Conservation (phyloP, 2,329 filamentous ascomycete genomes). For the Zarea fungicola region DNA sequence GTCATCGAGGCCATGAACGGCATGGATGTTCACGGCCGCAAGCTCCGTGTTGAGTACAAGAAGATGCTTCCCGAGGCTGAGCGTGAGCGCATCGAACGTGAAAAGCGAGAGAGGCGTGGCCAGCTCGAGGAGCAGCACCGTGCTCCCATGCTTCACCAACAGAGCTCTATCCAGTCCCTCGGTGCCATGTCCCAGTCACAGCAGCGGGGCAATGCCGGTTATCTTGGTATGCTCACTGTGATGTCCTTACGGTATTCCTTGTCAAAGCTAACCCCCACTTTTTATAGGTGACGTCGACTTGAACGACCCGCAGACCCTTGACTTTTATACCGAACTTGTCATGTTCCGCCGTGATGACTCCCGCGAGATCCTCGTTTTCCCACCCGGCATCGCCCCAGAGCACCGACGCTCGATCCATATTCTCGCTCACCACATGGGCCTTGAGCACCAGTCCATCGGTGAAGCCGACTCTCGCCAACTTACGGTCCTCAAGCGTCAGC, state of each 20-base stretch:
- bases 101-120: slow-evolving; percentile 92
- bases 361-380: slow-evolving; percentile 80
- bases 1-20: slow-evolving; percentile 95
- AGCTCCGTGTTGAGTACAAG: slow-evolving; percentile 96
- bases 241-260: slow-evolving; percentile 6
- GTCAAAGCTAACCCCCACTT: background rate
- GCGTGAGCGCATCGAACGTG: slow-evolving; percentile 89
- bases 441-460: slow-evolving; percentile 87
- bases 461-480: slow-evolving; percentile 84
- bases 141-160: slow-evolving; percentile 69
- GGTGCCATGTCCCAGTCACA: slow-evolving; percentile 62
- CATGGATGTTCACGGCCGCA: slow-evolving; percentile 89
- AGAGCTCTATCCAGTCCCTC: slow-evolving; percentile 80
- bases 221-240: slow-evolving; percentile 41
- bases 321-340: slow-evolving; percentile 85
- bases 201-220: slow-evolving; percentile 28
- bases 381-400: slow-evolving; percentile 70
- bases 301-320: slow-evolving; percentile 82
- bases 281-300: slow-evolving; percentile 66
- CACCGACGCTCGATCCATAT: slow-evolving; percentile 91
- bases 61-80: slow-evolving; percentile 97
- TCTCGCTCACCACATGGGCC: slow-evolving; percentile 87
- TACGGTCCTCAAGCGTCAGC: slow-evolving; percentile 71
- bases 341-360: slow-evolving; percentile 78
- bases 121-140: slow-evolving; percentile 97